Percentiles rank a stretch among this genome's conserved stretches.
Evolutionary conservation across 2,329 filamentous ascomycete species (phyloP).

Genomic region (Phialocephala sp.): DNA sequence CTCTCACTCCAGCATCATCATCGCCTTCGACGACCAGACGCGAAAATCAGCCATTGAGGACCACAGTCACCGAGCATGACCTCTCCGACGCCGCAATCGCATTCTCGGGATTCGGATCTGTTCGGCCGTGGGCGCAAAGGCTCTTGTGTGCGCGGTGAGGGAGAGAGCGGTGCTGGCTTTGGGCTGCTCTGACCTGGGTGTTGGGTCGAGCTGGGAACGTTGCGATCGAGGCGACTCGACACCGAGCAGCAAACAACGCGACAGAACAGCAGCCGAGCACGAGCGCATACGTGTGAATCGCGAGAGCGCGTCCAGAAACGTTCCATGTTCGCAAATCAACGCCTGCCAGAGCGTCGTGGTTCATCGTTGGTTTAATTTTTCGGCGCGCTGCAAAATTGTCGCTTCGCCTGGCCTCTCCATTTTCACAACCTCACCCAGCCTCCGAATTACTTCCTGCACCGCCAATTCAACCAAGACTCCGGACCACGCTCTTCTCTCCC

Average conservation of each 20-base stretch:
- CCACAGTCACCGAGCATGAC: constrained; percentile 32
- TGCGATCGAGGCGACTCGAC: constrained; percentile 10
- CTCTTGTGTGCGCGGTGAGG: constrained; percentile 19
- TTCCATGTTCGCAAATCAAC: neutral
- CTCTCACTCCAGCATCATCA: neutral
- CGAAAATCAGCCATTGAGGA: constrained; percentile 24
- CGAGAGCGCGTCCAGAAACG: neutral
- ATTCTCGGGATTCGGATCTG: constrained; percentile 16
- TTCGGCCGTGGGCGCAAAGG: neutral
- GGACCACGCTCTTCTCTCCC: constrained; percentile 14
- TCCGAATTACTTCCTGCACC: constrained; percentile 20
- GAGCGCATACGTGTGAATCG: neutral
- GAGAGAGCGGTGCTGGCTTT: neutral
- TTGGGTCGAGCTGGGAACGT: constrained; percentile 4
- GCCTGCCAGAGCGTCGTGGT: neutral
- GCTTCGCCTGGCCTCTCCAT: constrained; percentile 21
- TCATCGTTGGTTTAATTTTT: constrained; percentile 14
- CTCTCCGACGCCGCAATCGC: constrained; percentile 23
- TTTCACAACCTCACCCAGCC: constrained; percentile 28
- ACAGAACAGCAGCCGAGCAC: neutral
- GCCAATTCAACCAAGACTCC: constrained; percentile 13
- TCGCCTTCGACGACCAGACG: constrained; percentile 1
- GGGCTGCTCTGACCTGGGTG: constrained; percentile 6
- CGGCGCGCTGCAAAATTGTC: neutral
- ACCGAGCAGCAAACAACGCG: neutral